Base-by-base conservation (phyloP, 176 grass and related monocot species). In the Themeda triandra region DNA sequence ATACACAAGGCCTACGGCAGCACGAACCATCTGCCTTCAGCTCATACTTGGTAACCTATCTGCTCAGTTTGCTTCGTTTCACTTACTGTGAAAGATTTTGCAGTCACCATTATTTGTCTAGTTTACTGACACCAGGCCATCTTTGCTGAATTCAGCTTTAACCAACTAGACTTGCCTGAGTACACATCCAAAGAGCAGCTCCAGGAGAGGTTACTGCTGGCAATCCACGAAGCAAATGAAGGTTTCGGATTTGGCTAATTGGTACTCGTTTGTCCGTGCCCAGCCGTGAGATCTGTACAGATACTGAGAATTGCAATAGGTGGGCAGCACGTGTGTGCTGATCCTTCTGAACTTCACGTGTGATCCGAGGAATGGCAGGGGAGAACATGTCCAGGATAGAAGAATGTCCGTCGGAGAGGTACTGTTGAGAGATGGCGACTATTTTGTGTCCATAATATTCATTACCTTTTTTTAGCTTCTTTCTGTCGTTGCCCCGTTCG, bases 1-100 rank as follows among this genome's bases (percentile, higher is more conserved):
- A 91, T 99, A 82, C 97, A 99, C 86, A 99, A 99, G 88, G 97
- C 97, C 14, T 99, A 99, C 8, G 97, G 97, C 48, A 99, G 88
- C 84, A 90, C 94, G 36, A 92, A 96, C 49, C 97, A 99, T 86
- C 66, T 99, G 49, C 97, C 97, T 83, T 99, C 93, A 62, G 97
- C 97, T 58, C 97, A 99, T 91, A 99, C 96, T 42, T 99, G 96
- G 96, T 99, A 94, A 73, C 35, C 10, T 18, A 29, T 85, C 79
- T 77, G 2, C 19, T 42, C 17, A 31, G 41, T 73, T 69, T 17
- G 7, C 33, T 69, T 49, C 17, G 10, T 77, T 62, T 73, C 21
- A 28, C 25, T 30, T 64, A 65, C 28, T 2, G 14, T 31, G 29
- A 18, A 66, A 32, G 28, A 66, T 19, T 66, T 25, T 39, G 17